Base-by-base conservation (phyloP, 768 basidiomycete genomes). In the Melanogaster broomeanus region DNA sequence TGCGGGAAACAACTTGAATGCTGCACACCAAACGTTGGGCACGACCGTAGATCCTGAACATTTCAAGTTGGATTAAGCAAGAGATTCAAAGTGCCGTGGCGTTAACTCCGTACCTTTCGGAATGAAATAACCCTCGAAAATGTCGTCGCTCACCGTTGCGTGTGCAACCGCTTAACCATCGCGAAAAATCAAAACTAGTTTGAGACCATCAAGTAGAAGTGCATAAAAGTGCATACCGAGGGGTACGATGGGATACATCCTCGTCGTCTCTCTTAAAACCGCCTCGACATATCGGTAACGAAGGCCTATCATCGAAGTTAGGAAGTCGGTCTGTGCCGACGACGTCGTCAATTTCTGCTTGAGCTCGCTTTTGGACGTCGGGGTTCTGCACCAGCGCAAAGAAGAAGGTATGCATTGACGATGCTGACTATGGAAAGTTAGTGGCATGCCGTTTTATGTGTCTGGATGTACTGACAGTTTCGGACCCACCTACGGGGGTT, bases 61-160 rank as follows among this genome's bases (percentile, higher is more conserved):
- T 13, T 18, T n/a, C n/a, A n/a, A n/a, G n/a, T n/a, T 10, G 34
- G 15, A 3, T n/a, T n/a, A 7, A 31, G 9, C n/a, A 24, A 21
- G 25, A 27, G 21, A 10, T 11, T 13, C 2, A 19, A 13, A 28
- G 12, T 6, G 28, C 21, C 21, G 27, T 27, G 13, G 6, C 15
- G 22, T 31, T 15, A 18, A 12, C 13, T 9, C 21, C 47, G 15
- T 19, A 42, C 80, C 80, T 49, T 72, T 70, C 6, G 81, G 81
- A 41, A 83, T 83, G 7, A 76, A 60, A 50, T 77, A 77, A 12
- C 73, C 71, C 33, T 67, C 60, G 53, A 74, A 76, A 10, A 65
- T 47, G 34, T 75, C 75, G 50, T 73, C 72, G 37, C 65, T 56
- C 1, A 70, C 73, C 8, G 58, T 25, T 8, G 46, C 35, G 49